Base-by-base conservation (phyloP, 129 eudicot genomes). In the Arctium lappa region DNA sequence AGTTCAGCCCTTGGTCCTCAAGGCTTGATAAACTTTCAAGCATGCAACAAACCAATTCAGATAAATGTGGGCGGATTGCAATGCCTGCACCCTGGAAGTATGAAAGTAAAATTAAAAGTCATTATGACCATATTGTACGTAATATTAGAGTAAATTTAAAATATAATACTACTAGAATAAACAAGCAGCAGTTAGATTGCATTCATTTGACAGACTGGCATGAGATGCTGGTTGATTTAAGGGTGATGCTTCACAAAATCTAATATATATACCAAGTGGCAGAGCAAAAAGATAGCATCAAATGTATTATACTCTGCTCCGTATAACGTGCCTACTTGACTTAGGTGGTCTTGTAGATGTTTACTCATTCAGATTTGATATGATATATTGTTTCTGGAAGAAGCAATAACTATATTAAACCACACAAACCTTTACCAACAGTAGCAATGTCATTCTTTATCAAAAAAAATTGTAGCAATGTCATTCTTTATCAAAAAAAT, bases 1-100 rank as follows among this genome's bases (percentile, higher is more conserved):
- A 95, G 80, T 95, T 95, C 77, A 95, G 90, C 69, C 97, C 94
- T 88, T 93, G 99, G 85, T 95, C 99, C 82, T 95, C 99, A 53
- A 95, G 95, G 88, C 99, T 95, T 78, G 99, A 95, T 81, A 95
- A 89, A 84, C 99, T 91, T 88, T 95, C 99, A 86, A 95, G 90
- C 99, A 95, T 95, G 89, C 99, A 95, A 86, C 92, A 89, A 78
- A 91, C 97, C 62, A 95, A 88, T 86, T 95, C 98, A 63, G 93
- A 88, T 77, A 95, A 79, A 88, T 93, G 97, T 46, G 99, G 95
- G 82, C 97, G 98, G 76, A 95, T 88, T 42, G 97, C 97, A 81
- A 85, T 60, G 33, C 99, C 99, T 70, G 99, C 94, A 81, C 97
- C 99, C 97, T 93, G 93, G 30, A 81, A 86, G 73, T 44, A 85